Base-by-base conservation (phyloP, 345 rosid genomes). In the Salix brachista region DNA sequence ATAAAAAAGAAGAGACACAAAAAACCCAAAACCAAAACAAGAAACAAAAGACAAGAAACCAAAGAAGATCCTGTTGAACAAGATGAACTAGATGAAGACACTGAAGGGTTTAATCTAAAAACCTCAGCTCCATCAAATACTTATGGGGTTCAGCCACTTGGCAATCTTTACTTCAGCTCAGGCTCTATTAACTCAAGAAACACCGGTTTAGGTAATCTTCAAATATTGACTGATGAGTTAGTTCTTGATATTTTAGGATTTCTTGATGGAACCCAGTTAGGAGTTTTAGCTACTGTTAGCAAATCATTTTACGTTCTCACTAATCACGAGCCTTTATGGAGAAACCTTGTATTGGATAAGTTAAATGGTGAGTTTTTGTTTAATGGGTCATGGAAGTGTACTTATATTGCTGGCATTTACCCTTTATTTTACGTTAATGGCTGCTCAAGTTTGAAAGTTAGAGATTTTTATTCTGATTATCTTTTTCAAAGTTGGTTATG, bases 401-500 rank as follows among this genome's bases (percentile, higher is more conserved):
- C 99, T 76, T 91, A 90, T 65, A 70, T 96, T 78, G 75, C 86
- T 80, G 67, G 86, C 69, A 69, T 61, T 66, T 77, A 74, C n/a
- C 93, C 91, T 25, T 80, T 84, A 5, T 84, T 86, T 69, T 78
- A 79, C 67, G 62, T 48, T 64, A 19, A 8, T 60, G 30, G 65
- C 10, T 66, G 69, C 32, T 66, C 70, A 1, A 69, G 62, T 46
- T 12, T 91, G 82, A 86, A 74, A 80, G 88, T 96, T 60, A 84
- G 89, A 76, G 94, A 96, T 66, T 93, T 96, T 75, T 96, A 87
- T 67, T 96, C 98, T 17, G 98, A 96, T 81, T 90, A 93, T 84
- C 79, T 93, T 75, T 93, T 96, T 69, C 99, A 93, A 86, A 93
- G 96, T 69, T 96, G 99, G 99, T 79, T 96, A 36, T 96, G 98